A percentile compares a stretch with the other conserved stretches of the same genome.
Conservation (phyloP, 192 early-diverging fungal genomes). For the Umbelopsis isabellina region DNA sequence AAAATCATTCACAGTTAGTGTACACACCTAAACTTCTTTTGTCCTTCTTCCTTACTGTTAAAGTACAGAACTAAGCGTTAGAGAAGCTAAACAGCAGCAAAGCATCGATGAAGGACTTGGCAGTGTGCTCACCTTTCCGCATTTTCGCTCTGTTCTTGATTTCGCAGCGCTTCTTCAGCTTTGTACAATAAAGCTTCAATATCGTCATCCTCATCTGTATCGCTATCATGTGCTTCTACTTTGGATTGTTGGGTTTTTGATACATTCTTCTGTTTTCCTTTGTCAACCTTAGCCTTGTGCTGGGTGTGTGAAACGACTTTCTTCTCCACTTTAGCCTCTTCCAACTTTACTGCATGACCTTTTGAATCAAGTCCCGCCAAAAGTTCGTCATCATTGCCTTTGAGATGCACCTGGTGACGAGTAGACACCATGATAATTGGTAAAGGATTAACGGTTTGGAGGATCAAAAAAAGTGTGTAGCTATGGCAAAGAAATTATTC, state of each 20-base stretch:
- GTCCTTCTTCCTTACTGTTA: neutral
- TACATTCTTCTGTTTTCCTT: neutral
- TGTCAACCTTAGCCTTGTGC: neutral
- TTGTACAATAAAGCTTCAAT: conserved; percentile 41
- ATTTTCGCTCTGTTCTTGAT: conserved; percentile 27
- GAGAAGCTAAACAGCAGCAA: neutral
- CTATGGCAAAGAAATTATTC: neutral
- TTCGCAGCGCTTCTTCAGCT: conserved; percentile 41
- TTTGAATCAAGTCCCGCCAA: neutral
- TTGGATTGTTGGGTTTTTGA: conserved; percentile 8
- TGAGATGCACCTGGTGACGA: neutral
- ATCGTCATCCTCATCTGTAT: conserved; percentile 41
- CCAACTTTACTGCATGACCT: neutral
- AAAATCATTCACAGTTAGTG: neutral
- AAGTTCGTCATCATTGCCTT: neutral
- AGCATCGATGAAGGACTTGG: conserved; percentile 1
- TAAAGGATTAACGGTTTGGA: neutral
- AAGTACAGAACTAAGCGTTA: neutral
- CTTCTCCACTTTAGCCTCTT: neutral
- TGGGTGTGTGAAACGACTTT: neutral
- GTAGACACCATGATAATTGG: conserved; percentile 3
- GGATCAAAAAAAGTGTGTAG: neutral
- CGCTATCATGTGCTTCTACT: conserved; percentile 13
- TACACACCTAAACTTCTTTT: neutral
- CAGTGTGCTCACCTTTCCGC: conserved; percentile 8